phyloP scores from a whole-genome alignment of 2,329 filamentous ascomycete genomes.

The Neophaeococcomyces aloes region DNA sequence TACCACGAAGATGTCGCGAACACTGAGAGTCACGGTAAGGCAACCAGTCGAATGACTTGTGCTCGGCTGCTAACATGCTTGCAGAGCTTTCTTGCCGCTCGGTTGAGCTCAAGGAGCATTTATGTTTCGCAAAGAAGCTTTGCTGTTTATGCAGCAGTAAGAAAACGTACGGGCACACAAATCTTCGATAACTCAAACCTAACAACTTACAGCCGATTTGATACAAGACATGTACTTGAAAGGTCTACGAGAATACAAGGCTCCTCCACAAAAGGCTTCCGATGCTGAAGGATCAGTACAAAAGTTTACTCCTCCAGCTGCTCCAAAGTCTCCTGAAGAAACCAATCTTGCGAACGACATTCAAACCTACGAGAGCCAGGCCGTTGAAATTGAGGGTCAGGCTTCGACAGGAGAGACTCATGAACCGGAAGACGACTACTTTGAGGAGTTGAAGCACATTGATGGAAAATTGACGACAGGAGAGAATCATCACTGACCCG shows the following conservation, averaged over 20 bases:
- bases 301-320: conserved; percentile 68
- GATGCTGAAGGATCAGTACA: conserved; percentile 87
- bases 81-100: conserved; percentile 52
- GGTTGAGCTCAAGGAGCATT: conserved; percentile 33
- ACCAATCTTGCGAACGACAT: conserved; percentile 81
- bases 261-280: conserved; percentile 66
- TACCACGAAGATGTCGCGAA: conserved; percentile 41
- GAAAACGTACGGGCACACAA: conserved; percentile 43
- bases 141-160: conserved; percentile 47
- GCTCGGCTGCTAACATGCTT: conserved; percentile 17
- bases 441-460: conserved; percentile 59
- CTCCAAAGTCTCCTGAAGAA: conserved; percentile 86
- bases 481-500: conserved; percentile 19
- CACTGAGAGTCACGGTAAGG: conserved; percentile 51
- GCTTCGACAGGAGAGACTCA: conserved; percentile 46
- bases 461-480: conserved; percentile 37
- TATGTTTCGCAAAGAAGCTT: conserved; percentile 51
- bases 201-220: conserved; percentile 62
- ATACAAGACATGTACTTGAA: conserved; percentile 96
- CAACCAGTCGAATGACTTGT: conserved; percentile 3
- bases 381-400: conserved; percentile 88
- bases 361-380: conserved; percentile 87
- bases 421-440: conserved; percentile 63
- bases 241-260: conserved; percentile 94
- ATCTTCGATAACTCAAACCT: background rate